Base-by-base conservation (phyloP, 2,329 filamentous ascomycete genomes). In the Botrytis aclada region DNA sequence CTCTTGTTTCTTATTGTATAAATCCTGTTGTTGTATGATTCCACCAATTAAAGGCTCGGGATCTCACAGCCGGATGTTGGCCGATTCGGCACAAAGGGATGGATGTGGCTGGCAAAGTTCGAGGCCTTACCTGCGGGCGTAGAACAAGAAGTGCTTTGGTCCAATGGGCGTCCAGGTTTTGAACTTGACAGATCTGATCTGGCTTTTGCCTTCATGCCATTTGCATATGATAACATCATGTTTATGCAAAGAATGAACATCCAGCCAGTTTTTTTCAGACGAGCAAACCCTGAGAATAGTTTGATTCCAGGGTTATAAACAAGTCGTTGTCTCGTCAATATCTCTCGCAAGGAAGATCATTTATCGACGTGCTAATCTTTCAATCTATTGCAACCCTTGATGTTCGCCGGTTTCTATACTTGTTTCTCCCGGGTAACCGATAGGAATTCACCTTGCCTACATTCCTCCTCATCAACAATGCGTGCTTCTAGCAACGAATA, bases 251-350 rank as follows among this genome's bases (percentile, higher is more conserved):
- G 62, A 66, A 72, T 70, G 69, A 29, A 54, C 34, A 16, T 47
- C 70, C 70, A 60, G 63, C 70, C 70, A 69, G 32, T 32, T 61
- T 69, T 60, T 72, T 47, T 61, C 54, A 41, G 32, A 54, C 51
- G 4, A 45, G 34, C 14, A 66, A 37, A 71, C 54, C 16, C 34
- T 29, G 22, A 47, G n/a, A 65, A 32, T 37, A 6, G 12, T 72
- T 37, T 56, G 65, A 69, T 22, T 47, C 63, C 39, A 69, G 70
- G 63, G 70, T 47, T 72, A 72, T 72, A 72, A 69, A 39, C 39
- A 45, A 47, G 63, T 60, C 63, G 32, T 72, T 72, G 70, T 72
- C 64, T 72, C 64, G 70, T 72, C 32, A 69, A 72, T 65, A 69
- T 69, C 63, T 32, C 63, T 67, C 39, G 32, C 41, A 37, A 39